Base-by-base conservation (phyloP, 2,329 filamentous ascomycete species). In the Drechslerella coelobrocha region DNA sequence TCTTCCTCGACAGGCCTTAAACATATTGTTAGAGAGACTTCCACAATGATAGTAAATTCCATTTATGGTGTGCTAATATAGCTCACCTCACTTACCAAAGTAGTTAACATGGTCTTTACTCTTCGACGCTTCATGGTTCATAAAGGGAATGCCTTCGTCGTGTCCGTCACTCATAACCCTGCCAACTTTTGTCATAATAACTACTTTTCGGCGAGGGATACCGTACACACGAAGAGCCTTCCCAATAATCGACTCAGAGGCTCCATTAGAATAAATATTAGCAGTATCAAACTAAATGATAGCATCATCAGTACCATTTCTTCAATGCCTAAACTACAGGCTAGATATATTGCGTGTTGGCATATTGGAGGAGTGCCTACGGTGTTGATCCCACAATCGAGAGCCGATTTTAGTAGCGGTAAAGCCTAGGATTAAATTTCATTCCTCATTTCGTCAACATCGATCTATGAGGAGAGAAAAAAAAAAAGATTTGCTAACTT, bases 101-200 rank as follows among this genome's bases (percentile, higher is more conserved):
- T 55, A 19, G 34, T 55, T 55, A 8, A 55, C 51, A 26, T 55
- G 51, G 19, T 55, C 51, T 41, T 41, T 55, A 24, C 51, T 55
- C n/a, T 41, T 29, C 12, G 29, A 41, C 9, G 51, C 51, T 17
- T 80, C 77, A 41, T 79, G 78, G 73, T 83, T 84, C 54, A 50
- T 59, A 17, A 59, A 57, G 3, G 56, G 57, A 3, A 51, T 48
- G 1, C 51, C 45, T n/a, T 41, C 56, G 24, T 51, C 45, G 19
- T 50, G 12, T 3, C 66, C 66, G 52, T 78, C 76, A 17, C 75
- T 75, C 53, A 85, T 82, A 26, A 81, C 81, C 39, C 82, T 82
- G 76, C 82, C 86, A 77, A 84, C 85, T 79, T 90, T 89, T 27
- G 83, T 85, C 73, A 89, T 78, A 75, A 90, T 85, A 21, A 89